A percentile compares a stretch with the other conserved stretches of the same genome.
Evolutionary conservation across 305 asterid genomes (phyloP).

Genomic region (Rubia peregrina): DNA sequence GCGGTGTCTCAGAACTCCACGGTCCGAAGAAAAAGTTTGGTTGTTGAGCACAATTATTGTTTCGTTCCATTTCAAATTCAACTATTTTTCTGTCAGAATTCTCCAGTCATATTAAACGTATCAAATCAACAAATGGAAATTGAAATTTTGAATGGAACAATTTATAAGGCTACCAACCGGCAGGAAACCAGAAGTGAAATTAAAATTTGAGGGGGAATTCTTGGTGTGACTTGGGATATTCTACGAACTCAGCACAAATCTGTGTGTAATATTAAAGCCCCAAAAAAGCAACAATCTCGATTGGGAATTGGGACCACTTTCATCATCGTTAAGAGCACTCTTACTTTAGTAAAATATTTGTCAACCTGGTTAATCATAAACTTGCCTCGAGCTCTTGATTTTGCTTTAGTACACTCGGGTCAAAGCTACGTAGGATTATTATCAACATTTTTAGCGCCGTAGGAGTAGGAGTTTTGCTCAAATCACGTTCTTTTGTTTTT

Average conservation of each 20-base stretch:
- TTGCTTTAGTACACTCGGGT: too few relatives aligned
- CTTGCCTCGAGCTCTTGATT: background rate
- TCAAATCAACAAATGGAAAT: background rate
- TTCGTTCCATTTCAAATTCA: background rate
- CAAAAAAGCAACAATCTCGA: background rate
- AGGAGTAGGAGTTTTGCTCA: too few relatives aligned
- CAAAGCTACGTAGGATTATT: too few relatives aligned
- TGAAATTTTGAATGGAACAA: background rate
- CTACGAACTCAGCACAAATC: constrained; percentile 13
- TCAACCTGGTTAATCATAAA: constrained; percentile 3
- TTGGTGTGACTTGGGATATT: constrained; percentile 6
- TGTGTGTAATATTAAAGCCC: constrained; percentile 7
- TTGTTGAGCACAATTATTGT: constrained; percentile 11
- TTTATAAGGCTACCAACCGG: background rate
- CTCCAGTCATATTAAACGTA: background rate
- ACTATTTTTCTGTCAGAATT: background rate
- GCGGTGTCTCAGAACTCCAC: background rate
- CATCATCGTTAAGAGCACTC: background rate
- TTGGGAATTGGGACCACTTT: constrained; percentile 19
- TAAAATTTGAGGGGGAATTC: background rate
- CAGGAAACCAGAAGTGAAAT: background rate
- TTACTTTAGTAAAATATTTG: background rate
- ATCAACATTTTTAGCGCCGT: too few relatives aligned
- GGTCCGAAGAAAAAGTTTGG: background rate
- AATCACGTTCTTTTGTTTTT: too few relatives aligned